Evolutionary conservation across 495 filamentous ascomycete genomes (phyloP), one percentile per base, ranked within the genome.

Genomic region (Podospora australis): DNA sequence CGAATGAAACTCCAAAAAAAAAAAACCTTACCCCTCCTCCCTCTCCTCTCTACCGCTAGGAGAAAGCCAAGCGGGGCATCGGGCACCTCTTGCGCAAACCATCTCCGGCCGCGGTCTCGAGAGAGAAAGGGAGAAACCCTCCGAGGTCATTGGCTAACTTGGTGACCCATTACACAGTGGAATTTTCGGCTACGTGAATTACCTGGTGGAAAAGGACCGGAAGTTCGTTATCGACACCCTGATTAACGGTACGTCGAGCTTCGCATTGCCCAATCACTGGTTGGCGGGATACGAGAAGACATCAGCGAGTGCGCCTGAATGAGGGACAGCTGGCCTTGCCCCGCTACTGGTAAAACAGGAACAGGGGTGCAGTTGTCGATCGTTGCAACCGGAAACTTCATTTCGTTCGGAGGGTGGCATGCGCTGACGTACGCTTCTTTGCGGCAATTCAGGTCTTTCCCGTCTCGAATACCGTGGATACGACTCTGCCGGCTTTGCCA

Each of bases 111-210:
- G n/a, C n/a, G n/a, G n/a, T n/a, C n/a, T n/a, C n/a, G n/a, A n/a
- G n/a, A n/a, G n/a, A n/a, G n/a, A n/a, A n/a, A n/a, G n/a, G n/a
- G n/a, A n/a, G n/a, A n/a, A n/a, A n/a, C n/a, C n/a, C n/a, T n/a
- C n/a, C n/a, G n/a, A n/a, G n/a, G n/a, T n/a, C n/a, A n/a, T n/a
- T n/a, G n/a, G n/a, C n/a, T n/a, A n/a, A n/a, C n/a, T n/a, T n/a
- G n/a, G n/a, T n/a, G n/a, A n/a, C n/a, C n/a, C n/a, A n/a, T n/a
- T n/a, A n/a, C 42, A 30, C 40, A 97, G 92, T 83, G 92, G 92
- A 69, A 98, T 98, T 68, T 96, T 96, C 73, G 92, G 92, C 55
- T 98, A 98, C 76, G 87, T 97, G 70, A 95, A 80, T 59, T 83
- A 81, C 70, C 70, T 88, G 62, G 88, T 96, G 58, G 92, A 97